These are phyloP conservation scores for Dactylellina cionopaga DNA, from an alignment of 2,329 filamentous ascomycete genomes.

Conservation along the genomic window DNA sequence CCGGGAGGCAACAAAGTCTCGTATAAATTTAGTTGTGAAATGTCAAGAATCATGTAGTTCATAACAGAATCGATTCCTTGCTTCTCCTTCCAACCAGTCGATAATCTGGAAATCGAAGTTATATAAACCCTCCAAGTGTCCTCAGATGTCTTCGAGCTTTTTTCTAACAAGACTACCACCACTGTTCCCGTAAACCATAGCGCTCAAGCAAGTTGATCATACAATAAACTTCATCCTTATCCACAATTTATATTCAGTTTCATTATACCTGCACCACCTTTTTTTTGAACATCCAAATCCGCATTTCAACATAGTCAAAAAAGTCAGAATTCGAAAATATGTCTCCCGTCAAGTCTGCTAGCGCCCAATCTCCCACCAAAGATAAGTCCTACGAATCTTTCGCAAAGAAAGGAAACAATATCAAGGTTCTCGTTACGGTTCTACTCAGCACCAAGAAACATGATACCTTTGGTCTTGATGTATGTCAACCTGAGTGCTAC, in stretches of 20 bases:
- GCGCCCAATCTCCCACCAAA: not conserved
- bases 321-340: not conserved
- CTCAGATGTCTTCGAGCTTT: not conserved
- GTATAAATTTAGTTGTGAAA: too few species aligned
- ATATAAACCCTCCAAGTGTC: conserved; percentile 18
- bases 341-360: conserved; percentile 3
- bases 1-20: too few species aligned
- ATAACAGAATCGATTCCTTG: too few species aligned
- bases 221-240: not conserved
- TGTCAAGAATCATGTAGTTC: too few species aligned
- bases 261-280: too few species aligned
- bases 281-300: not conserved
- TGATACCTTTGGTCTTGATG: conserved; percentile 40
- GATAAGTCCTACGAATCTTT: conserved; percentile 36
- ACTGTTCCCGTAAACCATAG: too few species aligned
- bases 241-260: not conserved
- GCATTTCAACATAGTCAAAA: not conserved
- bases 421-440: conserved; percentile 38
- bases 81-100: too few species aligned
- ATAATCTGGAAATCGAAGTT: too few species aligned
- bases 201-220: too few species aligned
- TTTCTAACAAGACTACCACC: not conserved
- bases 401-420: conserved; percentile 24
- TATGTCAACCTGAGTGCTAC: conserved; percentile 10
- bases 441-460: conserved; percentile 30